Evolutionary conservation across 2,329 filamentous ascomycete genomes (phyloP), one percentile per base, ranked within the genome.

Genomic region (Aspergillus caelatus): DNA sequence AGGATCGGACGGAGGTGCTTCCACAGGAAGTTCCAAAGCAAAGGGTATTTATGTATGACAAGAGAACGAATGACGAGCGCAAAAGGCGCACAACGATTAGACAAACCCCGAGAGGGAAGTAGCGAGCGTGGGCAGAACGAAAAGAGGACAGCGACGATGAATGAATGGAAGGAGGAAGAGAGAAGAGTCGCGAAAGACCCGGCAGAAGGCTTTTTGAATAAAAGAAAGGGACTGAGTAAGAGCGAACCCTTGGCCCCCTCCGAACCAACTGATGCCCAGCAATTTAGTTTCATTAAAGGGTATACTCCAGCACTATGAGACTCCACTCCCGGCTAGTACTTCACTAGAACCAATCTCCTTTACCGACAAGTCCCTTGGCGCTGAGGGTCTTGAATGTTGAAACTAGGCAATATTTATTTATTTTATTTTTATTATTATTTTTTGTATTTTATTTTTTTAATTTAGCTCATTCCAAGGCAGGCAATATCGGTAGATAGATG

Each of bases 31-130:
- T 63, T 30, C 19, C 45, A 50, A 54, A 58, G 34, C 19, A 61
- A 21, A 43, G 55, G 57, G 14, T 28, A 26, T 26, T 26, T 26
- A 50, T 39, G 36, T 39, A 39, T 39, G 10, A 57, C 64, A 39
- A 34, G 23, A 39, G 28, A 72, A 67, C 56, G 73, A 73, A 61
- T 62, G 72, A 68, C 68, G 23, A 43, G 61, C 56, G 61, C 61
- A 59, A 36, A 36, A 41, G 39, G 41, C 21, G 41, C 53, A 57
- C 48, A 52, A n/a, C 16, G 26, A n/a, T 14, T 36, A 63, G 32
- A 19, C 30, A 26, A 34, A 26, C 21, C 52, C 32, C n/a, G 41
- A 48, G 56, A 52, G 52, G 57, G 61, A 57, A 62, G 58, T 62
- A 68, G 58, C 65, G 67, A 69, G 58, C 58, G 63, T 60, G 61